Evolutionary conservation across 2,329 filamentous ascomycete genomes (phyloP).

Genomic region (Cordyceps cicadae): DNA sequence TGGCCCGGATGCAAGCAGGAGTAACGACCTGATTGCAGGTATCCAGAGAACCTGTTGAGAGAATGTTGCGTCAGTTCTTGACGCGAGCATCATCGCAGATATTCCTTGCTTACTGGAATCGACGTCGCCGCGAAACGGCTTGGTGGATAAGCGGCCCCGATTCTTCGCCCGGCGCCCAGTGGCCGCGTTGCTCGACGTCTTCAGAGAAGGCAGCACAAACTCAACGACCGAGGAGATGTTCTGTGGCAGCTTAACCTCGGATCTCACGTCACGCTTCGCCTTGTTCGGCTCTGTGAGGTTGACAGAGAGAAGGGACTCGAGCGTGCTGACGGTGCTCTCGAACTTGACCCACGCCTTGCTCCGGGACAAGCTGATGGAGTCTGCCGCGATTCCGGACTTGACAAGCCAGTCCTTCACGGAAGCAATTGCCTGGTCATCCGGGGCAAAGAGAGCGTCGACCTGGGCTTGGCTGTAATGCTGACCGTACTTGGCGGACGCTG

Average conservation of each 20-base stretch:
- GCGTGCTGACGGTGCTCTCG: slow-evolving; percentile 14
- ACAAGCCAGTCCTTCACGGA: slow-evolving; percentile 46
- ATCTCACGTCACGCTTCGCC: slow-evolving; percentile 26
- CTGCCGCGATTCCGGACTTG: slow-evolving; percentile 38
- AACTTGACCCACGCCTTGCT: slow-evolving; percentile 33
- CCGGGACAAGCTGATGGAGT: slow-evolving; percentile 39
- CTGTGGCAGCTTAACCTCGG: slow-evolving; percentile 28
- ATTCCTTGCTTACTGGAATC: not conserved
- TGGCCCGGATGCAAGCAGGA: slow-evolving; percentile 42
- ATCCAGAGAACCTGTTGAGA: not conserved
- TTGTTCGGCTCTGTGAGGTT: slow-evolving; percentile 4
- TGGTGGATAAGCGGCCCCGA: not conserved
- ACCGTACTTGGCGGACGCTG: slow-evolving; percentile 1
- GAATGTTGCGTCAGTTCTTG: not conserved
- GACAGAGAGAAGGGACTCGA: slow-evolving; percentile 19
- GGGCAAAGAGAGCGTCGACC: not conserved
- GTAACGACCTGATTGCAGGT: slow-evolving; percentile 46
- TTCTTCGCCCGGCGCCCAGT: not conserved
- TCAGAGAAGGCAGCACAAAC: slow-evolving; percentile 25
- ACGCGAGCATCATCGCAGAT: not conserved
- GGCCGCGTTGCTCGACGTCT: not conserved
- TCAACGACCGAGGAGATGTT: slow-evolving; percentile 29
- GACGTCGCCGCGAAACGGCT: not conserved
- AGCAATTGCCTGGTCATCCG: slow-evolving; percentile 32
- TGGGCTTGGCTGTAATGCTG: not conserved